A percentile compares a stretch with the other conserved stretches of the same genome.
Conservation (phyloP, 176 grass and related monocot species). For the Chloris gayana region DNA sequence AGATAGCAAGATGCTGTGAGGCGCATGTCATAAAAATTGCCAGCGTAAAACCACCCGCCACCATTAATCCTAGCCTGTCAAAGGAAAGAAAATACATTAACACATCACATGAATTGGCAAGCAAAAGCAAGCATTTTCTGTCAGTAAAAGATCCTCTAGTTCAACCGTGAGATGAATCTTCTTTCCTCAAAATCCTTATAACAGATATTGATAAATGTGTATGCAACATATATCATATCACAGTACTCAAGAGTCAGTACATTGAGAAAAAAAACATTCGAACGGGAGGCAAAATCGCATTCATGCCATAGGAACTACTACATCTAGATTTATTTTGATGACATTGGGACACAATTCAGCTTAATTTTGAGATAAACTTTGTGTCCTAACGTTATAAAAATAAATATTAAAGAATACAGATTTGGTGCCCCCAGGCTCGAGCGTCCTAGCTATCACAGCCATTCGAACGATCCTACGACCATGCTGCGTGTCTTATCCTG, state of each 20-base stretch:
- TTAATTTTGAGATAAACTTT: no score
- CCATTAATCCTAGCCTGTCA: slow-evolving; percentile 80
- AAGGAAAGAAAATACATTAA: slow-evolving; percentile 29
- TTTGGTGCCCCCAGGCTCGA: no score
- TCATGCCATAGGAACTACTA: background rate
- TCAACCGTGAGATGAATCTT: background rate
- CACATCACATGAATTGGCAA: slow-evolving; percentile 16
- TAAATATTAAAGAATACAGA: no score
- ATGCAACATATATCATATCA: background rate
- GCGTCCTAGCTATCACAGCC: no score
- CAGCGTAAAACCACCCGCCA: slow-evolving; percentile 55
- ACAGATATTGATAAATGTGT: background rate
- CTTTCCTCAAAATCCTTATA: background rate
- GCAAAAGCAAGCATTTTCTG: background rate
- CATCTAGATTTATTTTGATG: no score
- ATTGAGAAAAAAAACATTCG: no score
- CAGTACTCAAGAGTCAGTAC: background rate
- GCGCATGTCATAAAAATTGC: slow-evolving; percentile 75
- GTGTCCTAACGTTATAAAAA: no score
- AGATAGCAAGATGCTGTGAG: slow-evolving; percentile 65
- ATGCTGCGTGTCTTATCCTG: no score
- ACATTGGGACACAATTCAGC: no score
- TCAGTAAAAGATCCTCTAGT: background rate
- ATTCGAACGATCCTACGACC: no score
- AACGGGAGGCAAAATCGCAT: background rate